Conservation (phyloP, 768 basidiomycete genomes). For the Pleurotus tuber-regium region DNA sequence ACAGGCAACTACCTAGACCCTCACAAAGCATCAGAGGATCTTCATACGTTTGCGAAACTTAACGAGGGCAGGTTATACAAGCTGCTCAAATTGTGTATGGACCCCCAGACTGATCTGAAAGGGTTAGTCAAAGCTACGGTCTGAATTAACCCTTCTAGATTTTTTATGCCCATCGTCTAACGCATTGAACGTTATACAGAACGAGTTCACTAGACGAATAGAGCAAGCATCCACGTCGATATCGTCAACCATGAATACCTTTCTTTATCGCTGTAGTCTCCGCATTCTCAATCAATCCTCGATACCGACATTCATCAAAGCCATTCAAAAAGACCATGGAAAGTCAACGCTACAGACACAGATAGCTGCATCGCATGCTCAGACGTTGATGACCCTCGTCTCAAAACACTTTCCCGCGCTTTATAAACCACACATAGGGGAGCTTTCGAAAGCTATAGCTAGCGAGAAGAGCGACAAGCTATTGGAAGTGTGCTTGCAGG, state of each 20-base stretch:
- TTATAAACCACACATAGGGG: constrained; percentile 70
- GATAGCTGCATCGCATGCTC: constrained; percentile 44
- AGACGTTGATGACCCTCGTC: constrained; percentile 52
- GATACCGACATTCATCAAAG: constrained; percentile 76
- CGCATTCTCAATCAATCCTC: constrained; percentile 84
- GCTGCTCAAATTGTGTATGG: constrained; percentile 76
- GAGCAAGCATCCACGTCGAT: constrained; percentile 66
- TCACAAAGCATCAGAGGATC: constrained; percentile 72
- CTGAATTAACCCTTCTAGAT: constrained; percentile 18
- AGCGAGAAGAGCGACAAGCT: constrained; percentile 56
- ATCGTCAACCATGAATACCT: constrained; percentile 60
- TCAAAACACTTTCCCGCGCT: constrained; percentile 77
- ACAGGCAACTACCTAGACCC: constrained; percentile 63
- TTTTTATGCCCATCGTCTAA: not conserved
- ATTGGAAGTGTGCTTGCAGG: constrained; percentile 72
- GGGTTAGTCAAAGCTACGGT: constrained; percentile 76
- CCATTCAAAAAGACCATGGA: constrained; percentile 49
- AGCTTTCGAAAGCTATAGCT: constrained; percentile 70
- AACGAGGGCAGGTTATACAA: constrained; percentile 89
- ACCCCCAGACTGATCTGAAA: constrained; percentile 82
- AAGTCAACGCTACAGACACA: constrained; percentile 31
- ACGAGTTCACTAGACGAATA: constrained; percentile 75
- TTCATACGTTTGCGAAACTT: constrained; percentile 77
- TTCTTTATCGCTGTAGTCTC: constrained; percentile 70
- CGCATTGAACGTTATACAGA: constrained; percentile 38